Evolutionary conservation across 371 early-diverging fungal genomes (phyloP), one percentile per base, ranked within the genome.

Genomic region (Apophysomyces elegans): DNA sequence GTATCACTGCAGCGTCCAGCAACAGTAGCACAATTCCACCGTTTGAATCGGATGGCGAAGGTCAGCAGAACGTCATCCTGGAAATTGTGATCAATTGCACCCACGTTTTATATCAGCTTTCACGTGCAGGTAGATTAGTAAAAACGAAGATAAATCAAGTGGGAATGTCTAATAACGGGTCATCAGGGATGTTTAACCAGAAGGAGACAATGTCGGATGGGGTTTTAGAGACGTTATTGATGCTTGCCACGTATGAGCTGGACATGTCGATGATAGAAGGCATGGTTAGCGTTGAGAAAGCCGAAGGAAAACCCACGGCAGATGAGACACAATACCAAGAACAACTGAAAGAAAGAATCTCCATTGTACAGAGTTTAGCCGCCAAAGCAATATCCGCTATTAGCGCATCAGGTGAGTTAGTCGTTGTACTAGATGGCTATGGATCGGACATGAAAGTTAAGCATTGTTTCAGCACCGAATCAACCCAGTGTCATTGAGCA

Each of bases 361-460:
- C 37, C 6, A 69, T 81, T 14, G 78, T 83, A 35, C 79, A 76
- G 57, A 78, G 69, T 58, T 56, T 82, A 21, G 79, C 83, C 32
- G 75, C 78, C 1, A 84, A 84, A 43, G 64, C 81, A 1, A 73
- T 83, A n/a, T 80, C 85, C n/a, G 66, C 73, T 1, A 72, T 84
- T 26, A 75, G 82, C 50, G 72, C 74, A 39, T 62, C 69, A 14
- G 68, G 78, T 78, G 71, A 75, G 43, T n/a, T 35, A 43, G 9
- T n/a, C 16, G 57, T 18, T 12, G 18, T 1, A 58, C 14, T 26
- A n/a, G 11, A 16, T 63, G 12, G 5, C 8, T 18, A 26, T 56
- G n/a, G 7, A 47, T 1, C 18, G 47, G 18, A 47, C 7, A n/a
- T 47, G 7, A n/a, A 47, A 47, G 13, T 1, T 47, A 16, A n/a